Evolutionary conservation across 2,329 filamentous ascomycete species (phyloP), one percentile per base, ranked within the genome.

Genomic region (Pseudocercospora eumusae): DNA sequence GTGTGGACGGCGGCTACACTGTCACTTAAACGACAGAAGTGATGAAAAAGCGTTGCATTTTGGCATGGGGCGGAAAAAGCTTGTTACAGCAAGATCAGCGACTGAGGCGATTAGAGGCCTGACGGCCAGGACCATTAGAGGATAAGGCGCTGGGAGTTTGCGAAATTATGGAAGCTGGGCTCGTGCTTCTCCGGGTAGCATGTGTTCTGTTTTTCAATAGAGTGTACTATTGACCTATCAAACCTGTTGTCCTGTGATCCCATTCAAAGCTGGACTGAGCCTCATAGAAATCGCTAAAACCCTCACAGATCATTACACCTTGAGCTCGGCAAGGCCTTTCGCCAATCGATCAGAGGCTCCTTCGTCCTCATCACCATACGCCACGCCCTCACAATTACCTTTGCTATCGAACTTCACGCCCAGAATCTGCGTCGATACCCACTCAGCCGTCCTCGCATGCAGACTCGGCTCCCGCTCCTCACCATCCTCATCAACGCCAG

Each of bases 391-490:
- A 64, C 77, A 79, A 0, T 57, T 56, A 0, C 75, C 76, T 9
- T 71, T 64, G 6, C 67, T 70, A 66, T 79, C 75, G 61, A 78
- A 80, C 2, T 68, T 64, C 4, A 76, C 75, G 0, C 76, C 77
- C 28, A 81, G 40, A 40, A 80, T 63, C 66, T 74, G 62, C 23
- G 68, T 66, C 2, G 70, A 73, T 33, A 81, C 78, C 80, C 80
- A 82, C 65, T 77, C 71, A 1, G 79, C 80, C 2, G 81, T 83
- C 67, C 68, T 66, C 0, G 78, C 72, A 74, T 83, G 81, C 54
- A 82, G 62, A 70, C 78, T 81, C 27, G 74, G 66, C 60, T 75
- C 69, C 40, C 74, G 60, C 59, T 57, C 52, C 10, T 57, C 58
- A 33, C 64, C 66, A 10, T 71, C 68, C 23, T 62, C 31, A 47